Evolutionary conservation across 1,139 yeast species (phyloP).

Genomic region (Protomyces lactucae-debilis): DNA sequence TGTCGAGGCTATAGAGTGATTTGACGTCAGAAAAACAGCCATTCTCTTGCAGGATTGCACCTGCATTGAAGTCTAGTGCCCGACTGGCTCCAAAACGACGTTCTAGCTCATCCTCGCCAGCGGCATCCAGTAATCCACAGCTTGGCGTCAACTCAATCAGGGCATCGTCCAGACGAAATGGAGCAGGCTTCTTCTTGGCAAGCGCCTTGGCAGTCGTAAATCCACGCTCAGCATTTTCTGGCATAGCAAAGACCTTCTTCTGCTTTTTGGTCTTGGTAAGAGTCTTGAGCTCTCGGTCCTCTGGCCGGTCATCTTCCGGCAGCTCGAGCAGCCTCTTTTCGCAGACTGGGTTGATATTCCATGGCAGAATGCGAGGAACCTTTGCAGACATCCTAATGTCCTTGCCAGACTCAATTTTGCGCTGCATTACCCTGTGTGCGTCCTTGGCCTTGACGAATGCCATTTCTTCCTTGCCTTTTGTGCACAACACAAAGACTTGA

Average conservation of each 20-base stretch:
- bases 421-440: constrained; percentile 74
- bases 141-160: constrained; percentile 1
- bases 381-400: constrained; percentile 21
- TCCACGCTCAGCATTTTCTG: constrained; percentile 69
- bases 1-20: not conserved
- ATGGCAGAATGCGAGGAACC: constrained; percentile 52
- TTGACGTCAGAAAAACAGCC: not conserved
- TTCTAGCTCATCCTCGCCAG: constrained; percentile 12
- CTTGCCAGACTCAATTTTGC: constrained; percentile 20
- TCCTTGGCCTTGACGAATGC: constrained; percentile 83
- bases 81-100: not conserved
- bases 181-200: not conserved
- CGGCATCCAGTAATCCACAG: constrained; percentile 13
- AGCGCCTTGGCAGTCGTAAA: constrained; percentile 49
- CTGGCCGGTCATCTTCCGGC: constrained; percentile 43
- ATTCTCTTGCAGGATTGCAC: not conserved
- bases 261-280: constrained; percentile 31
- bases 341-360: constrained; percentile 50
- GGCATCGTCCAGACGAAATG: not conserved
- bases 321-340: constrained; percentile 56
- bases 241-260: constrained; percentile 61
- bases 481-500: constrained; percentile 66
- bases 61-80: not conserved
- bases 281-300: constrained; percentile 28
- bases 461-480: constrained; percentile 62